A percentile compares a stretch with the other conserved stretches of the same genome.
phyloP scores from a whole-genome alignment of 345 rosid species.

The Citrus australasica region DNA sequence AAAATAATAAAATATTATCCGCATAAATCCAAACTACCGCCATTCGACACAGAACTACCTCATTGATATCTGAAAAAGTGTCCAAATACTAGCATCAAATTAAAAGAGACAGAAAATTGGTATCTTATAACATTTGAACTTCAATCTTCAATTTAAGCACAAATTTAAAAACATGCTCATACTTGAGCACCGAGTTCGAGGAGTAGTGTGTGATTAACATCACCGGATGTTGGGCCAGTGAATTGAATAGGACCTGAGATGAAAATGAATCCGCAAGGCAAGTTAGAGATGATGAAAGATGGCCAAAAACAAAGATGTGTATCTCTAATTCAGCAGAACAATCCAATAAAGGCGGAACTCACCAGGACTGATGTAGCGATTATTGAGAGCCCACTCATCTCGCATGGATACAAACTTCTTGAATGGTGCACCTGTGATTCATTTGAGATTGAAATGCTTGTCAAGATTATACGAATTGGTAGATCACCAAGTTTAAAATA shows the following conservation, averaged over 20 bases:
- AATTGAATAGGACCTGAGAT: constrained; percentile 89
- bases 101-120: too few species aligned
- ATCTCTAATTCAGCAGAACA: neutral
- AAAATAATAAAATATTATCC: too few species aligned
- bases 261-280: neutral
- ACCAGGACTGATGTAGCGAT: constrained; percentile 92
- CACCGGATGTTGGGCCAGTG: constrained; percentile 62
- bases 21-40: too few species aligned
- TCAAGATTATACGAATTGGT: neutral
- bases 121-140: neutral
- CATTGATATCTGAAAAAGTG: neutral
- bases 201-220: constrained; percentile 60
- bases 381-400: constrained; percentile 84
- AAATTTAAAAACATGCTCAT: constrained; percentile 14
- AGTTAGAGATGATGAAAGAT: neutral
- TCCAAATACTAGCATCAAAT: neutral
- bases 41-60: neutral
- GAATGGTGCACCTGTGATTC: constrained; percentile 77
- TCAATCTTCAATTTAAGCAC: neutral
- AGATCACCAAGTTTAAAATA: neutral
- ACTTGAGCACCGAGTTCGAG: constrained; percentile 72
- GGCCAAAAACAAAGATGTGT: neutral
- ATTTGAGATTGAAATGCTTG: neutral
- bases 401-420: constrained; percentile 66
- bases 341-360: constrained; percentile 20